Base-by-base conservation (phyloP, 2,329 filamentous ascomycete genomes). In the Metarhizium guizhouense region DNA sequence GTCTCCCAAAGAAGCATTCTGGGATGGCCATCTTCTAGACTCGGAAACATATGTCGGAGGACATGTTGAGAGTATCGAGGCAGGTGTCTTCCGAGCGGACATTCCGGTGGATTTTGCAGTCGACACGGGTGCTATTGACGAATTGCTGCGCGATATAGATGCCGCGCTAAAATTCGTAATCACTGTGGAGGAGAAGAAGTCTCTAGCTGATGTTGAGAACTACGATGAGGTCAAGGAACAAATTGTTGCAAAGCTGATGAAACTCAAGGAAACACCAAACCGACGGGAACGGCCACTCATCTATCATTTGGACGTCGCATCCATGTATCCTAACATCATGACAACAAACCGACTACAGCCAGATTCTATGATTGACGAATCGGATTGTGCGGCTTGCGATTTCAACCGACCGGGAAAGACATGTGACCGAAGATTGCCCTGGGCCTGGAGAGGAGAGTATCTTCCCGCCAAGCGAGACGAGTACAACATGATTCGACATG, bases 261-360 rank as follows among this genome's bases (percentile, higher is more conserved):
- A 84, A 59, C 77, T 99, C 53, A 95, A 88, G 69, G 79, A 85
- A 53, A 94, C 86, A 0, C 93, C 94, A 0, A 91, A 95, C 64
- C 82, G 94, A 59, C 84, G 78, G 62, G 94, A 99, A 69, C 78
- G 85, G 47, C 94, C 94, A 4, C 81, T 95, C 36, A 99, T 99
- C 61, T 99, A 99, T 73, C 94, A 99, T 78, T 77, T 99, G 74
- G 94, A 99, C 67, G 95, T 99, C 57, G 94, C 94, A 18, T 96
- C 94, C 57, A 99, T 99, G 94, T 99, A 99, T 69, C 94, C 94
- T 10, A 99, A 99, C 71, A 99, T 99, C 70, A 99, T 99, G 95
- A 99, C 95, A 2, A 99, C 94, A 1, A 99, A 99, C 70, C 88
- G 94, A 69, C 73, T 99, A 50, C 94, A 99, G 64, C 94, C 94